Percentiles rank a stretch among this genome's conserved stretches.
Evolutionary conservation across 176 grass and related monocot genomes (phyloP).

Genomic region (Raddia guianensis): DNA sequence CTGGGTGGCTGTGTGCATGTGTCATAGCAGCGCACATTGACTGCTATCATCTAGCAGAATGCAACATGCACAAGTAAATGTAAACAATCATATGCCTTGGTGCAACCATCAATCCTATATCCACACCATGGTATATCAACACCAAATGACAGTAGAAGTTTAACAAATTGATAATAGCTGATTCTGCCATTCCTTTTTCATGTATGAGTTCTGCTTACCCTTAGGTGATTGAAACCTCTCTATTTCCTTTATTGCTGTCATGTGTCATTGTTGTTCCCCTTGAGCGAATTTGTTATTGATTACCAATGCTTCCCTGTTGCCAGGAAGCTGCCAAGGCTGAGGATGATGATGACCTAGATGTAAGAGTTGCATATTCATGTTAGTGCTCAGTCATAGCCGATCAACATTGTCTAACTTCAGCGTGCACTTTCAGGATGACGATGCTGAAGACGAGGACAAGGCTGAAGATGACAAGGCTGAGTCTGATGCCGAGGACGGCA

Average conservation of each 20-base stretch:
- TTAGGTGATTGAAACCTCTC: neutral
- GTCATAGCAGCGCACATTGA: neutral
- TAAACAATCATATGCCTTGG: neutral
- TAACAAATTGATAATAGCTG: neutral
- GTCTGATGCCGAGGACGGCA: constrained; percentile 53
- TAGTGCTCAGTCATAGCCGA: neutral
- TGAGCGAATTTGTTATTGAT: neutral
- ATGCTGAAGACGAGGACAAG: constrained; percentile 54
- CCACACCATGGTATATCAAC: neutral
- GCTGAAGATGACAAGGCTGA: constrained; percentile 49
- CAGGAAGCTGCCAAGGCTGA: constrained; percentile 55
- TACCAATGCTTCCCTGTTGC: constrained; percentile 18
- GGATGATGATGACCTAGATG: constrained; percentile 53
- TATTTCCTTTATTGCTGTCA: neutral
- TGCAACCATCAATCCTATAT: neutral
- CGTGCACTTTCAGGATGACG: constrained; percentile 48
- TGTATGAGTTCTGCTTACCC: neutral
- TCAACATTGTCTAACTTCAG: constrained; percentile 1
- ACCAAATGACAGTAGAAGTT: neutral
- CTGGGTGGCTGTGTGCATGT: neutral
- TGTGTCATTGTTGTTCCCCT: neutral
- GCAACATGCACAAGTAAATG: neutral
- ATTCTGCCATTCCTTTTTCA: neutral
- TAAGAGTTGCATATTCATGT: constrained; percentile 2
- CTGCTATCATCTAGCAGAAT: neutral